Evolutionary conservation across 2,329 filamentous ascomycete species (phyloP), one percentile per base, ranked within the genome.

Genomic region (Colletotrichum horii): DNA sequence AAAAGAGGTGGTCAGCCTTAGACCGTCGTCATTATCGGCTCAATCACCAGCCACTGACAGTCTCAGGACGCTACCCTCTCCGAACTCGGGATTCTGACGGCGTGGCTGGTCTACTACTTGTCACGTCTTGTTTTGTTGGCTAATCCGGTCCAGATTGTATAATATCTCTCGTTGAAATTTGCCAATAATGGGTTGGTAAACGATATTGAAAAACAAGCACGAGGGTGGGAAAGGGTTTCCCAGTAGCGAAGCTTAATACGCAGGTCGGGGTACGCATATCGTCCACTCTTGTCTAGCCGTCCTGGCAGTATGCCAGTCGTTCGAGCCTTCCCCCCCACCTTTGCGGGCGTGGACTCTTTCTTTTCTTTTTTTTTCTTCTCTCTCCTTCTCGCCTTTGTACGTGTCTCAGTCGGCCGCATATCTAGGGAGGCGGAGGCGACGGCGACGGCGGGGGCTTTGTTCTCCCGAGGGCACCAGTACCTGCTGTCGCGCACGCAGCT

Each of bases 61-160:
- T 19, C 15, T 15, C 8, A n/a, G 32, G 22, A 24, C 24, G 28
- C 48, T 55, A 66, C 38, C 32, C 22, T 60, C 74, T 16, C 28
- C 26, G 48, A 48, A 6, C 66, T 38, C 28, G 65, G 48, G 60
- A 36, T 14, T 64, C 60, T 70, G 71, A 66, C 60, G 75, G 30
- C 60, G 36, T 70, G 60, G 65, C 71, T 28, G 12, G 22, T 58
- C 64, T 56, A 66, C 32, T 58, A 58, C 70, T 66, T 22, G 34
- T 70, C 58, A 16, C 28, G 60, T 28, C 11, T 32, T 64, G 19
- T 70, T 56, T 66, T 60, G 66, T 75, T 65, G 71, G 43, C 38
- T 48, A n/a, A n/a, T 48, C 71, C 38, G 48, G 66, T 32, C 34
- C 34, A 43, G 74, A 76, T 65, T 74, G 74, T 65, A 52, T 61